Conservation (phyloP, 192 early-diverging fungal genomes). For the Irineochytrium annulatum region DNA sequence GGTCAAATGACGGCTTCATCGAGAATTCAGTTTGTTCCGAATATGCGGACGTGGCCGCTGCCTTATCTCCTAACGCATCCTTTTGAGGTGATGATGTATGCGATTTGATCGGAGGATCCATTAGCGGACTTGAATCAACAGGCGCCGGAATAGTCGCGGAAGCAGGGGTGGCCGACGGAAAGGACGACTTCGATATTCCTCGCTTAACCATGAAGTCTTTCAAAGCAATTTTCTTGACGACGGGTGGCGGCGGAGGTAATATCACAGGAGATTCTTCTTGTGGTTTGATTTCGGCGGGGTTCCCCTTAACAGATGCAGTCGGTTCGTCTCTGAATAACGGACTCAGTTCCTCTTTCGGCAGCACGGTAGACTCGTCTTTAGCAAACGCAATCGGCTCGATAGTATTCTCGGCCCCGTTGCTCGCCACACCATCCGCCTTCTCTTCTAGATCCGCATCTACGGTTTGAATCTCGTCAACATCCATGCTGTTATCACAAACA, state of each 20-base stretch:
- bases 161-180: neutral
- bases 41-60: neutral
- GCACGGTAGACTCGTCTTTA: neutral
- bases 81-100: neutral
- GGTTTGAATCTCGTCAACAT: no score
- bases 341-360: neutral
- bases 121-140: neutral
- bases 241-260: neutral
- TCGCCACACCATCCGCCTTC: neutral
- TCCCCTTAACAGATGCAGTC: neutral
- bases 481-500: no score
- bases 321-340: neutral
- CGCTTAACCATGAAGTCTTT: slow-evolving; percentile 7
- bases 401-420: neutral
- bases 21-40: no score
- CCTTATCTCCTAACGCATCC: neutral
- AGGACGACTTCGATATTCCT: neutral
- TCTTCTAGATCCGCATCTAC: neutral
- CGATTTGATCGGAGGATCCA: neutral
- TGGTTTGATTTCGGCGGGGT: neutral
- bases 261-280: neutral
- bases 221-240: neutral
- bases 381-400: neutral
- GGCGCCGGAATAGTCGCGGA: neutral
- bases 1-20: no score